Conservation (phyloP, 2,329 filamentous ascomycete species). For the Colletotrichum lentis region DNA sequence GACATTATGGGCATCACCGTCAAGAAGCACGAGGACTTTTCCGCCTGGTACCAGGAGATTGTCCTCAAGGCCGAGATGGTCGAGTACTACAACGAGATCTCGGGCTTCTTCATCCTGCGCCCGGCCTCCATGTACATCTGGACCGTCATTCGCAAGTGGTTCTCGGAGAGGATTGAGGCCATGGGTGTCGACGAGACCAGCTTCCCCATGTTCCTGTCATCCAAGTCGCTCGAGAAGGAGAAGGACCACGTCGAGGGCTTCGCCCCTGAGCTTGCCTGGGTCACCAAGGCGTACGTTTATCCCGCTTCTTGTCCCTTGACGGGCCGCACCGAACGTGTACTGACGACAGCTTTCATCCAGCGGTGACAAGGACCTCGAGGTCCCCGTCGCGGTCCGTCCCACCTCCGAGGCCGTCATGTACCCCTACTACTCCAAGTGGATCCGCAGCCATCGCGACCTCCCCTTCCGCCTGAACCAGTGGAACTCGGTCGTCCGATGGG, state of each 20-base stretch:
- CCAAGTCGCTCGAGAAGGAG: slow-evolving; percentile 85
- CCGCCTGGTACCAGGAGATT: slow-evolving; percentile 97
- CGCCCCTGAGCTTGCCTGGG: slow-evolving; percentile 89
- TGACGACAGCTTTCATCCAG: slow-evolving; percentile 52
- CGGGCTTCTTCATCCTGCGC: slow-evolving; percentile 95
- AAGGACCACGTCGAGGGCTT: slow-evolving; percentile 99
- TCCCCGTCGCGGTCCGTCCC: slow-evolving; percentile 72
- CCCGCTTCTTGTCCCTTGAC: neutral
- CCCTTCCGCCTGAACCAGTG: slow-evolving; percentile 96
- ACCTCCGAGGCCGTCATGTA: slow-evolving; percentile 88
- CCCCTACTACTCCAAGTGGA: slow-evolving; percentile 96
- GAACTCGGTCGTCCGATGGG: slow-evolving; percentile 94
- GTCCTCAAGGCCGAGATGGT: slow-evolving; percentile 97
- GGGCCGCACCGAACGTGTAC: neutral
- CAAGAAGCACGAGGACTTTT: slow-evolving; percentile 85
- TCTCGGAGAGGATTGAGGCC: slow-evolving; percentile 79
- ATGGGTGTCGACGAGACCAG: slow-evolving; percentile 95
- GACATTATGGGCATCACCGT: slow-evolving; percentile 89
- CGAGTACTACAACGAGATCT: slow-evolving; percentile 93
- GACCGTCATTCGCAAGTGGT: slow-evolving; percentile 72
- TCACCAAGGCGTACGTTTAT: slow-evolving; percentile 75
- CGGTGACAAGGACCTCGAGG: slow-evolving; percentile 92
- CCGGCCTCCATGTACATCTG: slow-evolving; percentile 73
- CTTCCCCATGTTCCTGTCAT: slow-evolving; percentile 94
- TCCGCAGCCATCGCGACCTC: slow-evolving; percentile 93